Conservation (phyloP, 139 green algal species). For the Tetraselmis chui region DNA sequence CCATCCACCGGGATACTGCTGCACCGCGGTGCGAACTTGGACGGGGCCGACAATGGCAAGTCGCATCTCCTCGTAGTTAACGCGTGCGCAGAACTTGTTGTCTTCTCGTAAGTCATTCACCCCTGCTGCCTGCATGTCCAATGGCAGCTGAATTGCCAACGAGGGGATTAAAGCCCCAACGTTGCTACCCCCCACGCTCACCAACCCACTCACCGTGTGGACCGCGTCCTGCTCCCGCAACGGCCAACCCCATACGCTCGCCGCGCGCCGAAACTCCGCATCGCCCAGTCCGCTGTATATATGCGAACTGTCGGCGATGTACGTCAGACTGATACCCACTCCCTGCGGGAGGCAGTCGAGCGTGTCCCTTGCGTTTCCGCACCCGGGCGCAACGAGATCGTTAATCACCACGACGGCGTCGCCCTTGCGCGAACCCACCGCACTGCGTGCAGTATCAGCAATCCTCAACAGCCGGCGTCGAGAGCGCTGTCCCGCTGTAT, state of each 20-base stretch:
- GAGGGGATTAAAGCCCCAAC: background rate
- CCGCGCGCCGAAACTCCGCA: background rate
- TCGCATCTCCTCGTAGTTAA: background rate
- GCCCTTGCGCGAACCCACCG: background rate
- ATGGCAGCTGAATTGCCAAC: background rate
- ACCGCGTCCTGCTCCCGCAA: background rate
- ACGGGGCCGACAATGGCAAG: background rate
- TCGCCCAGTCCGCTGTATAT: background rate
- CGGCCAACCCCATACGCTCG: background rate
- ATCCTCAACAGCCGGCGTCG: too few relatives aligned
- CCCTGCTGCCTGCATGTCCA: background rate
- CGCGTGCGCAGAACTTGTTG: background rate
- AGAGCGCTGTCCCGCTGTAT: background rate
- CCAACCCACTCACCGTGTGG: background rate
- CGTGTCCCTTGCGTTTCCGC: background rate
- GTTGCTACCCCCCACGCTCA: background rate
- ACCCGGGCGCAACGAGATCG: background rate
- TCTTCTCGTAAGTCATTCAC: background rate
- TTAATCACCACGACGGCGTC: background rate
- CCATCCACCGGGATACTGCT: background rate
- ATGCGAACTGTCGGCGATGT: background rate
- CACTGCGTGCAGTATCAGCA: too few relatives aligned
- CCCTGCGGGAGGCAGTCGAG: background rate
- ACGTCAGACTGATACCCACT: background rate
- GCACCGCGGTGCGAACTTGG: background rate